Evolutionary conservation across 2,329 filamentous ascomycete species (phyloP), one percentile per base, ranked within the genome.

Genomic region (Phialophora tarda): DNA sequence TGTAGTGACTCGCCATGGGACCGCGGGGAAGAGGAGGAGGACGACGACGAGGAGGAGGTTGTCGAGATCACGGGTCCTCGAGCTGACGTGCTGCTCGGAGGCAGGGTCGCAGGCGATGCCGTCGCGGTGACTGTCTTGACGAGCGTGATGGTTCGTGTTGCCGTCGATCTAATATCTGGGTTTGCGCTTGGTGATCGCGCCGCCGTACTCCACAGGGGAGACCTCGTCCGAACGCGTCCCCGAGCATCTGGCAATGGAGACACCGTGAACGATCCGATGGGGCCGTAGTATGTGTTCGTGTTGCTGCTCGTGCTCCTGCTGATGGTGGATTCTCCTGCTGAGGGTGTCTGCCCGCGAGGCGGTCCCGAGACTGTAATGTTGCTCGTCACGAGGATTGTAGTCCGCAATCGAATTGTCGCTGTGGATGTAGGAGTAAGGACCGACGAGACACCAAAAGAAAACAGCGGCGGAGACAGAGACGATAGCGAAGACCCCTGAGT

Each of bases 311-410:
- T 26, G 26, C 23, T 26, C 14, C 23, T 38, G 7, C 4, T 10
- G n/a, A 14, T 30, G 28, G 28, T 56, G 28, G n/a, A 12, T 24
- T 12, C 30, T 21, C 28, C 53, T 10, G 3, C 11, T 3, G 55
- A n/a, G 28, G n/a, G 10, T 24, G 34, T 21, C 17, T 21, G 24
- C 53, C 0, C 32, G 24, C 2, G 38, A 12, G 28, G 30, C 8
- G 53, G 28, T n/a, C 24, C 28, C 30, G 14, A 30, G 55, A 58
- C 21, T 26, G 55, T 58, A 28, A 26, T 12, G 17, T 47, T 38
- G 32, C 38, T 24, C 32, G 55, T 58, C 11, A 58, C 34, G 17
- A 24, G 44, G 8, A 44, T 17, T n/a, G 55, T 58, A 11, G 55
- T 44, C 17, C 30, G 32, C 14, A 26, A 4, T 14, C 7, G 32